These are phyloP conservation scores for Adenanthera pavonina DNA, from an alignment of 306 rosid species.

Conservation along the genomic window DNA sequence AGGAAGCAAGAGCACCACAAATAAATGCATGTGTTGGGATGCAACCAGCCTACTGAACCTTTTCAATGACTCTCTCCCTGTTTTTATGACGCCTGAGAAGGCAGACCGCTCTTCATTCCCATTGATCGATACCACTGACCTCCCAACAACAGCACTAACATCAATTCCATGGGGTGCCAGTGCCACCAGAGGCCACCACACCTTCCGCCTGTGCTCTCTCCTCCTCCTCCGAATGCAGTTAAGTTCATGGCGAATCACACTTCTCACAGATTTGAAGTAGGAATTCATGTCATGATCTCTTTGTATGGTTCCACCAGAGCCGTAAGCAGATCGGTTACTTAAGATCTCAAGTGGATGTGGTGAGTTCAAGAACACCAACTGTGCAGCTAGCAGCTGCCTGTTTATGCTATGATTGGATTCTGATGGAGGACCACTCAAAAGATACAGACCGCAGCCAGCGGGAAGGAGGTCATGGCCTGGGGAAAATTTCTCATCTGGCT, in stretches of 20 bases:
- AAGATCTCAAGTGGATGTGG: conserved; percentile 96
- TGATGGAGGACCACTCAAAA: conserved; percentile 54
- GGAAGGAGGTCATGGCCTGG: conserved; percentile 90
- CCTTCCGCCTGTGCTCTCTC: conserved; percentile 68
- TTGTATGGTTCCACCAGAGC: conserved; percentile 78
- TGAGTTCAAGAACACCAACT: conserved; percentile 72
- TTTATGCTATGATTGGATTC: conserved; percentile 49
- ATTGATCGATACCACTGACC: conserved; percentile 49
- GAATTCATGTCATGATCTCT: conserved; percentile 95
- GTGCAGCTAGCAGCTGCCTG: conserved; percentile 74
- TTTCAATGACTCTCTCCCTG: conserved; percentile 73
- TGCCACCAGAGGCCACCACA: conserved; percentile 79
- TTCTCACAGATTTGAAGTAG: conserved; percentile 65
- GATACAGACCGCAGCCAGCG: conserved; percentile 84
- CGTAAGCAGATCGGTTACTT: conserved; percentile 85
- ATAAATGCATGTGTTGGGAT: conserved; percentile 76
- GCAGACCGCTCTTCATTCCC: conserved; percentile 53
- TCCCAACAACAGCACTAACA: conserved; percentile 54
- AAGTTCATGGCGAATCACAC: conserved; percentile 81
- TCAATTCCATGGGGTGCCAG: conserved; percentile 46
- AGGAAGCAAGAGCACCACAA: conserved; percentile 75
- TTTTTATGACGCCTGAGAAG: conserved; percentile 65
- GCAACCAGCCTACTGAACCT: conserved; percentile 79
- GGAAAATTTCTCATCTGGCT: conserved; percentile 88
- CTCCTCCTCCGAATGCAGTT: conserved; percentile 59